These are phyloP conservation scores for Rhypophila decipiens DNA, from an alignment of 495 filamentous ascomycete genomes.

Conservation along the genomic window DNA sequence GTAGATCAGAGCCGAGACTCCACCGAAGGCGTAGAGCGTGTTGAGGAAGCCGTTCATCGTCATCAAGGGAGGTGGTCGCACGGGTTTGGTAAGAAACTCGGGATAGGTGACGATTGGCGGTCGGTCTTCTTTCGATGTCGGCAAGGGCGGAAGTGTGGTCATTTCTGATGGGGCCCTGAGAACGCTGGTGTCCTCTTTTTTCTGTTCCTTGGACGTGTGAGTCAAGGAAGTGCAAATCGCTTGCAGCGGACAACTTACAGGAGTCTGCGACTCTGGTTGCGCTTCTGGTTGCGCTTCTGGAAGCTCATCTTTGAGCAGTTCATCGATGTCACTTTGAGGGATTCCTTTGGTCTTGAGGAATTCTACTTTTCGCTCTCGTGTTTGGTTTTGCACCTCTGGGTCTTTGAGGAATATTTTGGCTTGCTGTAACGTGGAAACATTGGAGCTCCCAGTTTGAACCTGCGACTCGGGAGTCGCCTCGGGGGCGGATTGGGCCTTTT, in stretches of 20 bases:
- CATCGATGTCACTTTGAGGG: conserved; percentile 57
- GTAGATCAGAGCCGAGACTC: conserved; percentile 66
- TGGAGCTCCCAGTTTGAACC: conserved; percentile 12
- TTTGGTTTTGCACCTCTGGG: conserved; percentile 62
- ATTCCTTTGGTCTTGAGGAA: conserved; percentile 82
- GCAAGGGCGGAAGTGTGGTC: conserved; percentile 8
- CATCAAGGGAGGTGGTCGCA: conserved; percentile 58
- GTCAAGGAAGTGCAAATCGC: too few relatives aligned
- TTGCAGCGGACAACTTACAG: conserved; percentile 12
- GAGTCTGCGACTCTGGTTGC: conserved; percentile 20
- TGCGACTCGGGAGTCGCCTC: not conserved
- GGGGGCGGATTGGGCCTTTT: conserved; percentile 8
- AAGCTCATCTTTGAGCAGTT: conserved; percentile 47
- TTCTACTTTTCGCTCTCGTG: conserved; percentile 63
- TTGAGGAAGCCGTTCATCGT: conserved; percentile 68
- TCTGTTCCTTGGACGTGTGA: too few relatives aligned
- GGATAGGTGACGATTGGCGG: conserved; percentile 97
- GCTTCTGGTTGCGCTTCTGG: conserved; percentile 24
- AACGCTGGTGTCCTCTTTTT: too few relatives aligned
- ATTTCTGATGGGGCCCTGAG: conserved; percentile 1
- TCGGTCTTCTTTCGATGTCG: conserved; percentile 35
- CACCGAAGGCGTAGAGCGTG: conserved; percentile 70
- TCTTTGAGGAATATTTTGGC: conserved; percentile 76
- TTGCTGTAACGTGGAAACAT: conserved; percentile 53
- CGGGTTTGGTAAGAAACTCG: conserved; percentile 76